A percentile compares a stretch with the other conserved stretches of the same genome.
These are phyloP conservation scores for Suillus paluster DNA, from an alignment of 768 basidiomycete genomes.

Conservation along the genomic window DNA sequence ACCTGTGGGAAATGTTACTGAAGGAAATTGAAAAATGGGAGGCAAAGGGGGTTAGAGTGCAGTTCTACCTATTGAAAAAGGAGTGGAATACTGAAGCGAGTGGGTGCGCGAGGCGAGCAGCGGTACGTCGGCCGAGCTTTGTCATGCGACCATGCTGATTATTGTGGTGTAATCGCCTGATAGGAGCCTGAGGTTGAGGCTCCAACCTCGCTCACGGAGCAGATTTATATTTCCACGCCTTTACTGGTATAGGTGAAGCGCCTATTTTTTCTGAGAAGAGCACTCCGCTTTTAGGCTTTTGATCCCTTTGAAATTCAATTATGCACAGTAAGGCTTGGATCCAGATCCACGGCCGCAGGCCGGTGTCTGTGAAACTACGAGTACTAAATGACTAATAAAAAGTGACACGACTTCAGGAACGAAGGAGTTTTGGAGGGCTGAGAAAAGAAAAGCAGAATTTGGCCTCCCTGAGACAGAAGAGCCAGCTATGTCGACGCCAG, in stretches of 20 bases:
- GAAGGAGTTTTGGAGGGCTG: not conserved
- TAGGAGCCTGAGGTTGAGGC: not conserved
- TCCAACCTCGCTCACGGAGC: not conserved
- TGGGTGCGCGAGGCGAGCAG: slow-evolving; percentile 6
- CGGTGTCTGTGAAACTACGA: not conserved
- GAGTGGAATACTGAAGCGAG: slow-evolving; percentile 10
- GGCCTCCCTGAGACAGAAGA: no score
- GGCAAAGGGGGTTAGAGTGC: slow-evolving; percentile 8
- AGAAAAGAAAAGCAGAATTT: not conserved
- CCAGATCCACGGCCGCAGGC: not conserved
- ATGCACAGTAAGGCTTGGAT: no score
- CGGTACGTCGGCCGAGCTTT: not conserved
- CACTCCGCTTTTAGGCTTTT: not conserved
- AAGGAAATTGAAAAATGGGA: slow-evolving; percentile 12
- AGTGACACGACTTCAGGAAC: not conserved
- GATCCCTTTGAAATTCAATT: not conserved
- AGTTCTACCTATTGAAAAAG: slow-evolving; percentile 10
- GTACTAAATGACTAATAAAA: not conserved
- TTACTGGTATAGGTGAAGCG: not conserved
- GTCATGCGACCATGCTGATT: not conserved
- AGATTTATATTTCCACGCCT: not conserved
- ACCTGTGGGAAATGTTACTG: slow-evolving; percentile 16
- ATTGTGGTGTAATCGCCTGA: not conserved
- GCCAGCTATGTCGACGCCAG: no score
- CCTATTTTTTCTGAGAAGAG: not conserved